Percentiles rank a stretch among this genome's conserved stretches.
Conservation (phyloP, 139 green algal species). For the Chlamydomonas asymmetrica region DNA sequence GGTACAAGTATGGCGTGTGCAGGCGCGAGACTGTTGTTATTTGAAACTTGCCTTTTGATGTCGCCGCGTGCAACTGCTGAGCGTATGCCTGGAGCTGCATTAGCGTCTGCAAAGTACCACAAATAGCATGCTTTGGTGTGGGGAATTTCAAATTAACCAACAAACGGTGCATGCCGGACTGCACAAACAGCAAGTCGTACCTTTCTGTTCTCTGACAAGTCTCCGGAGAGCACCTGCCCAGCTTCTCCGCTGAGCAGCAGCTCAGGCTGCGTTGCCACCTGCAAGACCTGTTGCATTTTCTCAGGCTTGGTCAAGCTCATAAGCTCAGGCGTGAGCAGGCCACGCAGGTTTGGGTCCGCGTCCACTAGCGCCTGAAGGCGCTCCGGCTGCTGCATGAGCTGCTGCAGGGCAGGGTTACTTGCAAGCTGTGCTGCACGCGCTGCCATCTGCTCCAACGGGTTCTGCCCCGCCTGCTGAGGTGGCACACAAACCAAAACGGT, state of each 20-base stretch:
- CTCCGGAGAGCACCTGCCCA: neutral
- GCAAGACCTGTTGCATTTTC: neutral
- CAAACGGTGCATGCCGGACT: neutral
- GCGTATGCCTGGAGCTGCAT: slow-evolving; percentile 6
- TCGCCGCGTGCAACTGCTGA: neutral
- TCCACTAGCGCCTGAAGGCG: neutral
- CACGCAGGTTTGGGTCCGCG: slow-evolving; percentile 1
- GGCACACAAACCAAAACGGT: too few relatives aligned
- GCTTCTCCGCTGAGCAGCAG: neutral
- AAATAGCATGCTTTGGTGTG: neutral
- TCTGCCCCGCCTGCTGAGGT: too few relatives aligned
- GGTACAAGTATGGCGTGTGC: too few relatives aligned
- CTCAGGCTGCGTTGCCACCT: neutral
- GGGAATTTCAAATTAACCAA: neutral
- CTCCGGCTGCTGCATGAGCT: neutral
- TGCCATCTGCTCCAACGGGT: too few relatives aligned
- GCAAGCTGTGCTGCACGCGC: too few relatives aligned
- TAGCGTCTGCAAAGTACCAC: neutral
- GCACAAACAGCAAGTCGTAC: neutral
- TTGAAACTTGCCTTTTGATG: too few relatives aligned
- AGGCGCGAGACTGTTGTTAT: too few relatives aligned
- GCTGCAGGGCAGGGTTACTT: neutral
- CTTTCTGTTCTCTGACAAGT: slow-evolving; percentile 14
- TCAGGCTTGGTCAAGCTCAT: neutral
- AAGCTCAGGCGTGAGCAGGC: slow-evolving; percentile 5